These are phyloP conservation scores for Stephania yunnanensis DNA, from an alignment of 164 flowering plant genomes.

Conservation along the genomic window DNA sequence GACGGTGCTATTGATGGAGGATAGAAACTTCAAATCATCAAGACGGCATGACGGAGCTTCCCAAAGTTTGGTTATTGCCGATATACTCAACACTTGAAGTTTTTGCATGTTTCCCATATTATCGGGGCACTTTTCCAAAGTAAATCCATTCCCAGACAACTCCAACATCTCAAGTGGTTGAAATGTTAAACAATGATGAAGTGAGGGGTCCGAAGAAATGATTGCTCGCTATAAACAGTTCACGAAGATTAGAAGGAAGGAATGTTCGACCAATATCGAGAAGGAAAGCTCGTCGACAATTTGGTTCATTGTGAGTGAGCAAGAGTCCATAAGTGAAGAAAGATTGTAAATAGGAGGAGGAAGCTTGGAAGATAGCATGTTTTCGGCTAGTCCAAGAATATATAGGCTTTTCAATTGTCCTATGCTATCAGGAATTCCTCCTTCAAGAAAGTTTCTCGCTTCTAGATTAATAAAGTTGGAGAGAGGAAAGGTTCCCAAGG, in stretches of 20 bases:
- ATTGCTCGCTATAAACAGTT: background rate
- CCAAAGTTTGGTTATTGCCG: background rate
- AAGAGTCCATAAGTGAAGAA: background rate
- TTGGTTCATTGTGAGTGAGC: background rate
- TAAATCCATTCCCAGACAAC: background rate
- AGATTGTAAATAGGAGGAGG: constrained; percentile 1
- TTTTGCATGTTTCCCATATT: background rate
- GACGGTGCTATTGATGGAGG: too few species aligned
- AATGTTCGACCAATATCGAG: constrained; percentile 1
- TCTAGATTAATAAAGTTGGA: background rate
- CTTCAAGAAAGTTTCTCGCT: background rate
- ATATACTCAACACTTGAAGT: background rate
- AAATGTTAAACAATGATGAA: background rate
- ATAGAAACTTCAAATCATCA: too few species aligned
- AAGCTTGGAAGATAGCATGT: background rate
- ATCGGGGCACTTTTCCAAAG: background rate
- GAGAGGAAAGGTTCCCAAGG: constrained; percentile 4
- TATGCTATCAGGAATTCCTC: background rate
- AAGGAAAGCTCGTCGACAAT: background rate
- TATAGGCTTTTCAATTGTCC: background rate
- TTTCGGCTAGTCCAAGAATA: background rate
- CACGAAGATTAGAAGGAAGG: background rate
- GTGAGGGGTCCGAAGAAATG: background rate
- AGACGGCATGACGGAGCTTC: background rate
- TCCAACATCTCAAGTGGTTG: background rate